phyloP scores from a whole-genome alignment of 2,329 filamentous ascomycete genomes.

The Aspergillus chevalieri region DNA sequence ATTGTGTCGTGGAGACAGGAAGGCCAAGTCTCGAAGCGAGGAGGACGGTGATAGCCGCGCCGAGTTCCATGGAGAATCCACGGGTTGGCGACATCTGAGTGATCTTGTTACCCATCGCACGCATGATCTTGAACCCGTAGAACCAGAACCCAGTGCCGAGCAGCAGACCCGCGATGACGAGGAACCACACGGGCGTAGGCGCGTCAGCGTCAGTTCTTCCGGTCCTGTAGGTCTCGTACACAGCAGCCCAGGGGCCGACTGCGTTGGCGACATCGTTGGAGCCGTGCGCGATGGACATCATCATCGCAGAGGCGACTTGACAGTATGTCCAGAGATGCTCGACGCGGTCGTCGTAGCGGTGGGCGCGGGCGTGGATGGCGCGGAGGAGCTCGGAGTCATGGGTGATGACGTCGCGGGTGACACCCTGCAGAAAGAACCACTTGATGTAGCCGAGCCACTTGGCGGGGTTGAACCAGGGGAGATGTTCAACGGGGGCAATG shows the following conservation, averaged over 20 bases:
- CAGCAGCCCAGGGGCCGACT: constrained; percentile 36
- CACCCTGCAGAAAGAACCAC: constrained; percentile 40
- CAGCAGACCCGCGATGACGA: constrained; percentile 33
- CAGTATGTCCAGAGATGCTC: constrained; percentile 46
- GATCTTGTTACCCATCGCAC: constrained; percentile 38
- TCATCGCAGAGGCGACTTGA: constrained; percentile 37
- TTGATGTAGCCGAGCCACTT: constrained; percentile 37
- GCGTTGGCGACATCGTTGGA: constrained; percentile 42
- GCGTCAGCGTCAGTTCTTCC: constrained; percentile 28
- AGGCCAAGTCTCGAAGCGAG: constrained; percentile 28
- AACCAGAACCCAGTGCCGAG: constrained; percentile 40
- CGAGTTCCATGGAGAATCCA: constrained; percentile 33
- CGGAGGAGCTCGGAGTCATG: constrained; percentile 35
- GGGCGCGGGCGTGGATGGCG: constrained; percentile 36
- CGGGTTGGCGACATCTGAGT: constrained; percentile 33
- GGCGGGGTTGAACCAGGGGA: constrained; percentile 12
- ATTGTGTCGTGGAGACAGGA: constrained; percentile 36
- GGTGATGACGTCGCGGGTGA: constrained; percentile 38
- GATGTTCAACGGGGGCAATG: constrained; percentile 14
- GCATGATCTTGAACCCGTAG: constrained; percentile 38
- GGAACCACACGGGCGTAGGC: constrained; percentile 36
- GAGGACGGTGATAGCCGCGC: constrained; percentile 36
- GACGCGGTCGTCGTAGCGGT: constrained; percentile 42
- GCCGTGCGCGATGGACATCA: constrained; percentile 41
- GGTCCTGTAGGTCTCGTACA: constrained; percentile 30